A percentile compares a stretch with the other conserved stretches of the same genome.
Conservation (phyloP, 108 stramenopile species). For the Conticribra guillardii region DNA sequence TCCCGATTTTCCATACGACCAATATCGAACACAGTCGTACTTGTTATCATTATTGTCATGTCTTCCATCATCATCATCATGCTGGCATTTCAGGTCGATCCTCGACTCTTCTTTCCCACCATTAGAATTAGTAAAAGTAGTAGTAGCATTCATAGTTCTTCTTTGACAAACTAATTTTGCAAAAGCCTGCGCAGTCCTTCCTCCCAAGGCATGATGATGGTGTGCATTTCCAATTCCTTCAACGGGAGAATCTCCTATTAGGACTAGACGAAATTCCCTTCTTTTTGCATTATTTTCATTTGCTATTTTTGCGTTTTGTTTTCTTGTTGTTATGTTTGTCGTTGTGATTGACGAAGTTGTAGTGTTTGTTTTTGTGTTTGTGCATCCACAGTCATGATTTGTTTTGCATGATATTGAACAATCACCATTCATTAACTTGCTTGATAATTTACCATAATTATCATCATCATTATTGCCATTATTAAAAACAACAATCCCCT, state of each 20-base stretch:
- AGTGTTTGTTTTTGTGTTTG: not conserved
- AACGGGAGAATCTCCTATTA: slow-evolving; percentile 38
- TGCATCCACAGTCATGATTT: not conserved
- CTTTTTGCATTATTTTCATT: too few species aligned
- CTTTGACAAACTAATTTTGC: slow-evolving; percentile 9
- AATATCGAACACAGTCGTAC: slow-evolving; percentile 30
- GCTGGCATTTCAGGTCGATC: too few species aligned
- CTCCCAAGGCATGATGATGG: slow-evolving; percentile 28
- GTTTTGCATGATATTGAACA: too few species aligned
- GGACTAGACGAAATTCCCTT: slow-evolving; percentile 31
- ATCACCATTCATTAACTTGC: too few species aligned
- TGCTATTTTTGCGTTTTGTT: not conserved
- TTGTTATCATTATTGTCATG: not conserved
- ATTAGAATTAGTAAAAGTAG: too few species aligned
- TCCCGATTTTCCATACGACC: slow-evolving; percentile 41
- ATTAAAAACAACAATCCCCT: slow-evolving; percentile 9
- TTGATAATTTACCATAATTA: not conserved
- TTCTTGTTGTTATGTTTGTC: not conserved
- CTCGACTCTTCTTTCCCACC: not conserved
- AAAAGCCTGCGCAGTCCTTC: slow-evolving; percentile 29
- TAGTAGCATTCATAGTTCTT: too few species aligned
- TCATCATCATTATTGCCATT: not conserved
- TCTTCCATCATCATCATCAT: not conserved
- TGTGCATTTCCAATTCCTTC: slow-evolving; percentile 34
- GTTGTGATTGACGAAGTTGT: not conserved